Base-by-base conservation (phyloP, 1,284 basidiomycete species). In the Earliella scabrosa region DNA sequence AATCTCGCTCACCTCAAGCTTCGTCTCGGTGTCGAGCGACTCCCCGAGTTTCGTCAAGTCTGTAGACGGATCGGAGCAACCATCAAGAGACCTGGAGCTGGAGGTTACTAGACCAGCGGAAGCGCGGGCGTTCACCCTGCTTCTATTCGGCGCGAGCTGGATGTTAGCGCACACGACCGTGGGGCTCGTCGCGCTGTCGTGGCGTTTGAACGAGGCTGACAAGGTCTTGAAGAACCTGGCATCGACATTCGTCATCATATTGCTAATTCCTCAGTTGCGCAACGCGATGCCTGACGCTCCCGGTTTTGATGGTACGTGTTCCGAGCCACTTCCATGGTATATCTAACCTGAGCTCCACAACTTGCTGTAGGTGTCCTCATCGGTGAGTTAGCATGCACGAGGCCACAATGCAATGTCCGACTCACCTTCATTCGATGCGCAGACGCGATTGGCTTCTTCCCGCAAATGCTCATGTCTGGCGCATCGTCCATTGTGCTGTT, bases 201-300 rank as follows among this genome's bases (percentile, higher is more conserved):
- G 75, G 60, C 72, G 70, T 38, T 59, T 70, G 23, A 57, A 62
- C 24, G 71, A 73, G 10, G 56, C 68, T 13, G 71, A 69, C 41
- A 60, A 70, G 27, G 63, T 77, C 16, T 47, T 78, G 26, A 77
- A 76, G 48, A 72, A 78, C 50, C 64, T 81, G 6, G 61, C 76
- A 1, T 75, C 74, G 8, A 71, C 71, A 18, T 73, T 77, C 39
- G 75, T 73, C 9, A 76, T 80, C 27, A 63, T 83, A 7, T 63
- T 83, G 18, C 73, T 72, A 1, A 74, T 84, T 21, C 83, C 82
- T 4, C 80, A 83, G 56, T 60, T 85, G 39, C 71, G 83, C 32
- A 75, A 77, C 47, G 74, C 77, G 11, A 85, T 85, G 82, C 82
- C 82, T 20, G 82, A 85, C 66, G 81, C 79, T 13, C 82, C 82